Evolutionary conservation across 2,329 filamentous ascomycete species (phyloP).

Genomic region (Stemphylium beticola): DNA sequence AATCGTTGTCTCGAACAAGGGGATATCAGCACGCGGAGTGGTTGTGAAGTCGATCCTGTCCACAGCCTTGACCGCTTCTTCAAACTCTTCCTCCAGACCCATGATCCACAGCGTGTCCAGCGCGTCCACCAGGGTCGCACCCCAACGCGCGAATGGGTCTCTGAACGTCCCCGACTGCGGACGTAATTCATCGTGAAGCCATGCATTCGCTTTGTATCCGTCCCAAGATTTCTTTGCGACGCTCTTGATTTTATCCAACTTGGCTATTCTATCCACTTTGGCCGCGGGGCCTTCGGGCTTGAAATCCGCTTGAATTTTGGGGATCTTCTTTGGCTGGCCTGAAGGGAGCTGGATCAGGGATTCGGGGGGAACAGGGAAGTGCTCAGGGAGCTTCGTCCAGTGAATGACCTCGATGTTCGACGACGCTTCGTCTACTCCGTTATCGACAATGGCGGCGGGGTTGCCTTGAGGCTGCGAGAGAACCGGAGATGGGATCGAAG

Average conservation of each 20-base stretch:
- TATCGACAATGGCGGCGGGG: conserved; percentile 24
- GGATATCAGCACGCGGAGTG: conserved; percentile 60
- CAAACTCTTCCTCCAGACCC: conserved; percentile 69
- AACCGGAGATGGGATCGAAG: conserved; percentile 24
- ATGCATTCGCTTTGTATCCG: conserved; percentile 80
- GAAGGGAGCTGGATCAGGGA: conserved; percentile 79
- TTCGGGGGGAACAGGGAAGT: conserved; percentile 75
- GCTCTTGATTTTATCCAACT: conserved; percentile 70
- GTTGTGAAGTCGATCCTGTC: conserved; percentile 67
- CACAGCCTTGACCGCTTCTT: conserved; percentile 65
- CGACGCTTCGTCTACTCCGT: conserved; percentile 23
- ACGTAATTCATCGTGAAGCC: conserved; percentile 83
- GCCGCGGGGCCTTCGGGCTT: conserved; percentile 62
- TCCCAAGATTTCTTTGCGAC: conserved; percentile 81
- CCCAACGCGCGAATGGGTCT: conserved; percentile 92
- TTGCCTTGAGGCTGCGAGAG: conserved; percentile 20
- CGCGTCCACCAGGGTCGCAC: conserved; percentile 81
- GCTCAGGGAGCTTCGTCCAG: conserved; percentile 76
- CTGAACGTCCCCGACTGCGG: conserved; percentile 71
- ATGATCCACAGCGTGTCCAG: conserved; percentile 78
- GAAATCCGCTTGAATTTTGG: conserved; percentile 78
- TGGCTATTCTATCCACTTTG: conserved; percentile 64
- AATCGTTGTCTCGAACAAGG: conserved; percentile 74
- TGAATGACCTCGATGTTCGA: conserved; percentile 55
- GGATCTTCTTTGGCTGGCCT: conserved; percentile 71